Conservation (phyloP, 805 yeast species). For the Grigorovia humatica region DNA sequence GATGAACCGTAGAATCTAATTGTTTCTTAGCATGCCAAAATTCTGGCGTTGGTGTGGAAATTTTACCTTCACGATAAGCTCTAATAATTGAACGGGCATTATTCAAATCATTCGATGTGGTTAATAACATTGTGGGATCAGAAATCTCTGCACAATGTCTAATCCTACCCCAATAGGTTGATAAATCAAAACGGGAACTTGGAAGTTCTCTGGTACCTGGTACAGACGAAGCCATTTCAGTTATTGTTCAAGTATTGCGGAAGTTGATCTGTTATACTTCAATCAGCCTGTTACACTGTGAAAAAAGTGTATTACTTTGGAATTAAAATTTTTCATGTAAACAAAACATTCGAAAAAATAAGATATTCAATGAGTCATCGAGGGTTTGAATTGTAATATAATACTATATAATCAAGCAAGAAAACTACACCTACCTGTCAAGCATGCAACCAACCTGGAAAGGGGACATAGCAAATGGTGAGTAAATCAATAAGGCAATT, state of each 20-base stretch:
- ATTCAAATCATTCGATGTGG: constrained; percentile 52
- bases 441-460: too few species aligned
- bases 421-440: too few species aligned
- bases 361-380: not conserved
- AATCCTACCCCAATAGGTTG: constrained; percentile 88
- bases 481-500: too few species aligned
- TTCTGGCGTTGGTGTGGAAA: constrained; percentile 58
- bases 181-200: constrained; percentile 64
- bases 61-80: constrained; percentile 62
- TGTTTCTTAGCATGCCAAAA: constrained; percentile 83
- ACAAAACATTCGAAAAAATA: not conserved
- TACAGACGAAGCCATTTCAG: constrained; percentile 73
- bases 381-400: not conserved
- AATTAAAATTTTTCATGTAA: not conserved
- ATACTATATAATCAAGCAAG: too few species aligned
- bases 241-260: not conserved
- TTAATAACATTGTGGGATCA: constrained; percentile 82
- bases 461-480: too few species aligned
- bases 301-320: not conserved
- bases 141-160: constrained; percentile 88
- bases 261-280: not conserved
- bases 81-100: constrained; percentile 55
- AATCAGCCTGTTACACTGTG: not conserved
- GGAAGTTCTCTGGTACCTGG: constrained; percentile 78
- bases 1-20: constrained; percentile 88